Base-by-base conservation (phyloP, 2,329 filamentous ascomycete species). In the Seiridium cupressi region DNA sequence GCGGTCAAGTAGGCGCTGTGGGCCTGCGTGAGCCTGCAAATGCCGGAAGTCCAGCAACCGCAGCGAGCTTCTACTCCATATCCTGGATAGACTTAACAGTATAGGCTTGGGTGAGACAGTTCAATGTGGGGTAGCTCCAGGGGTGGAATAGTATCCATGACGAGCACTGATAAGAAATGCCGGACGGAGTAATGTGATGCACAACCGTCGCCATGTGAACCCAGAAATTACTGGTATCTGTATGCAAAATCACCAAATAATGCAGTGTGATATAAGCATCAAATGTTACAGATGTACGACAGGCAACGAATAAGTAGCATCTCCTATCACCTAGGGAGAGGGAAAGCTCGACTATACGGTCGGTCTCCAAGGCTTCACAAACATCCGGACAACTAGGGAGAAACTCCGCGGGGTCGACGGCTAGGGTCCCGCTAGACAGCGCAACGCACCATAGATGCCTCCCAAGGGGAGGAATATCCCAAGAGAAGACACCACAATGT, bases 151-250 rank as follows among this genome's bases (percentile, higher is more conserved):
- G 18, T 31, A 26, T 38, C 38, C 36, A 55, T 55, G 51, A 44
- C 51, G 51, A 55, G 51, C 51, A 55, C 51, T 55, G 51, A 55
- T 55, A 55, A 55, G 51, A 55, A 55, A 18, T 13, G 51, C 13
- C 51, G 26, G 32, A 53, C 9, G 2, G 8, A 9, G 31, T 53
- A 32, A 35, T 53, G 32, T 26, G 18, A 26, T 26, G 18, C 18
- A 26, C 18, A 26, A 26, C 18, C 18, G 18, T 26, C 18, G 18
- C 26, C 26, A 49, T 32, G 26, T 26, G 5, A 49, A 11, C 8
- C 9, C 47, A 8, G 35, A 18, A 35, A 11, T 49, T 49, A 32
- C 35, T 49, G 47, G 26, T 49, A 26, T 49, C 26, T 49, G 47
- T 49, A 26, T 32, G 47, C 31, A 18, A 13, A 31, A 49, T 49